Conservation (phyloP, 805 yeast species). For the Komagataella pastoris region DNA sequence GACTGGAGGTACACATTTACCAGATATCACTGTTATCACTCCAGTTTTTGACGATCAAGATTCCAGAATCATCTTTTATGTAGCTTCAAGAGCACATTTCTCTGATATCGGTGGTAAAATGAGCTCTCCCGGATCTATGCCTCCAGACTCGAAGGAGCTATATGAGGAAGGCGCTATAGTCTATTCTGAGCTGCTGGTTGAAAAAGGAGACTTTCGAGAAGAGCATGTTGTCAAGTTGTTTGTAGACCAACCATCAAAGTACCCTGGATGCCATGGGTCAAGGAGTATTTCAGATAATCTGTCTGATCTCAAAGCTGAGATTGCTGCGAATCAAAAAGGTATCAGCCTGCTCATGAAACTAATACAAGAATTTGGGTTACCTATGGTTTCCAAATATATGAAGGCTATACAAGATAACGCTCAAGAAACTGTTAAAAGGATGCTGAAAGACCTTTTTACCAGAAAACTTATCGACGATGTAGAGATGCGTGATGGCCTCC, state of each 20-base stretch:
- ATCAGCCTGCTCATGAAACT: conserved; percentile 48
- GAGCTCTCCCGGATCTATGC: conserved; percentile 74
- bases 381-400: conserved; percentile 62
- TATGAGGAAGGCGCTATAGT: conserved; percentile 91
- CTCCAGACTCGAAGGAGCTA: conserved; percentile 75
- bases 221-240: conserved; percentile 49
- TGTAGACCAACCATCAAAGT: conserved; percentile 61
- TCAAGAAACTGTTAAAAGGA: conserved; percentile 48
- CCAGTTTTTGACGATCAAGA: conserved; percentile 59
- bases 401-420: conserved; percentile 73
- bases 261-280: conserved; percentile 83
- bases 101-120: conserved; percentile 89
- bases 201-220: conserved; percentile 64
- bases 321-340: conserved; percentile 84
- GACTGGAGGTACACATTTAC: conserved; percentile 78
- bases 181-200: conserved; percentile 61
- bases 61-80: conserved; percentile 55
- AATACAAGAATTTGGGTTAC: conserved; percentile 47
- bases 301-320: conserved; percentile 74
- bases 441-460: conserved; percentile 29
- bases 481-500: conserved; percentile 28
- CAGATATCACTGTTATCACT: conserved; percentile 85
- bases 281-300: conserved; percentile 74
- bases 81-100: conserved; percentile 92
- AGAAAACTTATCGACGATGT: conserved; percentile 23